Evolutionary conservation across 139 green algal species (phyloP), one percentile per base, ranked within the genome.

Genomic region (Klebsormidium nitens): DNA sequence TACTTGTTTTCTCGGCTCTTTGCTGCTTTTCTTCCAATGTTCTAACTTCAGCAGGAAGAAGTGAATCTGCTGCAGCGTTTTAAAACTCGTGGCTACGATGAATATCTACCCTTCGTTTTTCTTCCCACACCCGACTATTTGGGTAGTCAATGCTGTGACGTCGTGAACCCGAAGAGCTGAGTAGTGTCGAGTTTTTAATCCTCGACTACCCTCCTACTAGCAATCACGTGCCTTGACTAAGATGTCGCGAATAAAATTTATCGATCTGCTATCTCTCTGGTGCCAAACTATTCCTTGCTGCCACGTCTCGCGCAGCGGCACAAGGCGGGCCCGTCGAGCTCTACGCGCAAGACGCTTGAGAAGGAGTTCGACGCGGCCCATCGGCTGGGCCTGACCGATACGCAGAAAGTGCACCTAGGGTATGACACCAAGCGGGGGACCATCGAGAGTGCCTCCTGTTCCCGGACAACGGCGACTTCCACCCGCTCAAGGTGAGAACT

Each of bases 401-500:
- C 78, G 2, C 11, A 47, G 2, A 64, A 58, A 17, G 56, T 64
- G 32, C 17, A 40, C 31, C 14, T 40, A n/a, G 56, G 56, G 14
- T n/a, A 64, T 0, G 69, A 77, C 11, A 60, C 71, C 26, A 0
- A 48, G 42, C 31, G 40, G 37, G 80, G 80, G 38, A 40, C 28
- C 66, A 84, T 87, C 34, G 35, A 46, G 0, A 28, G 49, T 46
- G 77, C 69, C 39, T 86, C 32, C 19, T 40, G 29, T 86, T 85
- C 66, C 70, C 71, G 2, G 28, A 72, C 42, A 78, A 63, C 28
- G 81, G 66, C 0, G 75, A 89, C 42, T 88, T 89, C 59, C 78
- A 89, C 61, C 84, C 84, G 1, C 71, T 89, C 4, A 81, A 79
- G 71, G n/a, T n/a, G n/a, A n/a, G n/a, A n/a, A n/a, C n/a, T n/a